Conservation (phyloP, 805 yeast genomes). For the Teunomyces funiuensis region DNA sequence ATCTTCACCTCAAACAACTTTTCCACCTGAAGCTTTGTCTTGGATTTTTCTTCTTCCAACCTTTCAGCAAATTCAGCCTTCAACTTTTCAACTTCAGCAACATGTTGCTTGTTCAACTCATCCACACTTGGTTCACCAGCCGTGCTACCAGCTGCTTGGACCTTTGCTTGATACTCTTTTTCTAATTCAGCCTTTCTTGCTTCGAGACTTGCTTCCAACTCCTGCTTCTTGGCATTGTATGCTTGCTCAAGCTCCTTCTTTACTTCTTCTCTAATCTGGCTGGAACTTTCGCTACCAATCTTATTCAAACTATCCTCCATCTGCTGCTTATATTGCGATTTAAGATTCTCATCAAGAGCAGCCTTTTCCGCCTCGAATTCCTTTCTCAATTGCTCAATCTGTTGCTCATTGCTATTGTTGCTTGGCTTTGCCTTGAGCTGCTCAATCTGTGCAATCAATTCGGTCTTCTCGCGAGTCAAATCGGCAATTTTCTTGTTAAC, state of each 20-base stretch:
- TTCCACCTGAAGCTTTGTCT: conserved; percentile 49
- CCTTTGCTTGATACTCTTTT: conserved; percentile 27
- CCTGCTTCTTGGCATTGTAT: conserved; percentile 9
- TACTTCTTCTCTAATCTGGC: not conserved
- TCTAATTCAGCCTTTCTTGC: conserved; percentile 36
- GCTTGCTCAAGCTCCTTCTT: not conserved
- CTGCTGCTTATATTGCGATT: conserved; percentile 21
- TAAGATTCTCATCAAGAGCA: conserved; percentile 20
- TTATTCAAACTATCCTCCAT: conserved; percentile 14
- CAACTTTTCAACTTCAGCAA: conserved; percentile 17
- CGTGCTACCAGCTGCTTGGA: conserved; percentile 5
- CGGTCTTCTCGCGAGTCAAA: conserved; percentile 14
- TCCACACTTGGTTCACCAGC: conserved; percentile 3
- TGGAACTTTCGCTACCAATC: conserved; percentile 8
- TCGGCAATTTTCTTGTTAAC: conserved; percentile 9
- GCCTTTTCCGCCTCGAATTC: conserved; percentile 20
- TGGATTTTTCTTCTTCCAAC: conserved; percentile 29
- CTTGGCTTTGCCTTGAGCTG: conserved; percentile 26
- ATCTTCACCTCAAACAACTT: conserved; percentile 60
- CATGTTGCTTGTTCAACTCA: conserved; percentile 17
- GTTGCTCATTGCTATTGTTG: conserved; percentile 17
- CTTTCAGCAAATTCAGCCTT: conserved; percentile 17
- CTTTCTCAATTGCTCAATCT: conserved; percentile 7
- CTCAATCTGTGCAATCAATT: conserved; percentile 16
- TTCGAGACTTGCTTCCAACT: conserved; percentile 17